These are phyloP conservation scores for Leersia perrieri DNA, from an alignment of 176 grass and related monocot species.

Conservation along the genomic window DNA sequence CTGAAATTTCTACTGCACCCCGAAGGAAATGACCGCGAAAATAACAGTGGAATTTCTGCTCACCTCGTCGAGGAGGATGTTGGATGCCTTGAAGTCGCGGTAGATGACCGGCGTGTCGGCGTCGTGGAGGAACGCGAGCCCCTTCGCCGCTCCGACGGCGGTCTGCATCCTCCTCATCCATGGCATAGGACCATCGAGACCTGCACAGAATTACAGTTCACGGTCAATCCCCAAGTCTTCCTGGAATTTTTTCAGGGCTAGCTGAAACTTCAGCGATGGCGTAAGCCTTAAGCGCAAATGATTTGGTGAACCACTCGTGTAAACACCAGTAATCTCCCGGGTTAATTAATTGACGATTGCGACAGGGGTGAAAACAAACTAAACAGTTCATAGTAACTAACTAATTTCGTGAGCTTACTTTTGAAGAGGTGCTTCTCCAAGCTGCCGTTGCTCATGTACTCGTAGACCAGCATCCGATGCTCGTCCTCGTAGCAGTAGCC, in stretches of 20 bases:
- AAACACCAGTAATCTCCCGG: not conserved
- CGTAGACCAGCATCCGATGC: conserved; percentile 83
- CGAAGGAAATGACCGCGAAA: not conserved
- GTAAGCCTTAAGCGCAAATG: not conserved
- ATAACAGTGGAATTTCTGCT: not conserved
- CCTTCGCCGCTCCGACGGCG: conserved; percentile 72
- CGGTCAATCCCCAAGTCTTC: conserved; percentile 5
- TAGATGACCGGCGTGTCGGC: conserved; percentile 81
- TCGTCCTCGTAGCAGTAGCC: conserved; percentile 83
- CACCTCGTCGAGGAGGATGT: conserved; percentile 77
- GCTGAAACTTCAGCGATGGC: not conserved
- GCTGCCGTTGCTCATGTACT: conserved; percentile 67
- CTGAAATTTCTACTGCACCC: not conserved
- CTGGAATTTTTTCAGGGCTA: not conserved
- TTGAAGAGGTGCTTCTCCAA: conserved; percentile 86
- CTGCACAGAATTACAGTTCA: conserved; percentile 29
- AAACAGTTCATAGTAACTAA: not conserved
- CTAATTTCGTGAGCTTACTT: conserved; percentile 34
- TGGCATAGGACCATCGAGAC: conserved; percentile 43
- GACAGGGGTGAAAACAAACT: not conserved
- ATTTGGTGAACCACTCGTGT: not conserved
- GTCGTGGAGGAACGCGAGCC: conserved; percentile 85
- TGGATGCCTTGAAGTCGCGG: conserved; percentile 96
- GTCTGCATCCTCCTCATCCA: conserved; percentile 79
- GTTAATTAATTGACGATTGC: not conserved